These are phyloP conservation scores for Chalaropsis thielavioides DNA, from an alignment of 2,329 filamentous ascomycete species.

Conservation along the genomic window DNA sequence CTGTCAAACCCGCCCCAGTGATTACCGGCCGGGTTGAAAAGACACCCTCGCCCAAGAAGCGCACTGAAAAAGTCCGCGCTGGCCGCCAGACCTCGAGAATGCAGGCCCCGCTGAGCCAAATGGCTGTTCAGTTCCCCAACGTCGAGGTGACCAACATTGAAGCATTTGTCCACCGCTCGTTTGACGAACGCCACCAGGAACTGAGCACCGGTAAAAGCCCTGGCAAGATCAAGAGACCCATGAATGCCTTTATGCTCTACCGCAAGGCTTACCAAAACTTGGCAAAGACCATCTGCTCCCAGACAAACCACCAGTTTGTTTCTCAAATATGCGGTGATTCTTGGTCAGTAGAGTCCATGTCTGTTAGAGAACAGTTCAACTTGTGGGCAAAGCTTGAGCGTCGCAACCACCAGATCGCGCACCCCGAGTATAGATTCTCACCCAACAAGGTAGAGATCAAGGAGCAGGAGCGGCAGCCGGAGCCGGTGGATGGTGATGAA, in stretches of 20 bases:
- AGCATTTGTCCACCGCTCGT: constrained; percentile 58
- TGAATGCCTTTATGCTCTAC: constrained; percentile 98
- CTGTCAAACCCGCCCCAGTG: neutral
- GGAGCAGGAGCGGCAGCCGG: constrained; percentile 23
- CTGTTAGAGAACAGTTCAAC: constrained; percentile 61
- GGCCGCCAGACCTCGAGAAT: constrained; percentile 32
- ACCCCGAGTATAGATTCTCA: constrained; percentile 88
- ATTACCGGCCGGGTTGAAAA: constrained; percentile 15
- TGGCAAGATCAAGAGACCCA: constrained; percentile 75
- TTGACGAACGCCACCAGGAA: constrained; percentile 52
- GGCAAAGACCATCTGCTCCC: constrained; percentile 63
- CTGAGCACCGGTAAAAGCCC: constrained; percentile 50
- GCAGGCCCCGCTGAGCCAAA: constrained; percentile 52
- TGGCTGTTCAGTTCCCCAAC: constrained; percentile 47
- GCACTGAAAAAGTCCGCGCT: constrained; percentile 22
- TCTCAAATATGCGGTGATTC: constrained; percentile 75
- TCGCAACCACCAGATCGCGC: constrained; percentile 68
- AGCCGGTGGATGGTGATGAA: constrained; percentile 30
- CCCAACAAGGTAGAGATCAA: constrained; percentile 32
- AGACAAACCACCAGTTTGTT: constrained; percentile 89
- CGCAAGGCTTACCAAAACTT: constrained; percentile 81
- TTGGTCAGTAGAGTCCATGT: constrained; percentile 68
- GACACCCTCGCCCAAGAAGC: constrained; percentile 19
- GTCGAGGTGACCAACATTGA: constrained; percentile 65
- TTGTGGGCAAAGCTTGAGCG: constrained; percentile 67